Evolutionary conservation across 2,329 filamentous ascomycete species (phyloP), one percentile per base, ranked within the genome.

Genomic region (Raffaelea ambrosiae): DNA sequence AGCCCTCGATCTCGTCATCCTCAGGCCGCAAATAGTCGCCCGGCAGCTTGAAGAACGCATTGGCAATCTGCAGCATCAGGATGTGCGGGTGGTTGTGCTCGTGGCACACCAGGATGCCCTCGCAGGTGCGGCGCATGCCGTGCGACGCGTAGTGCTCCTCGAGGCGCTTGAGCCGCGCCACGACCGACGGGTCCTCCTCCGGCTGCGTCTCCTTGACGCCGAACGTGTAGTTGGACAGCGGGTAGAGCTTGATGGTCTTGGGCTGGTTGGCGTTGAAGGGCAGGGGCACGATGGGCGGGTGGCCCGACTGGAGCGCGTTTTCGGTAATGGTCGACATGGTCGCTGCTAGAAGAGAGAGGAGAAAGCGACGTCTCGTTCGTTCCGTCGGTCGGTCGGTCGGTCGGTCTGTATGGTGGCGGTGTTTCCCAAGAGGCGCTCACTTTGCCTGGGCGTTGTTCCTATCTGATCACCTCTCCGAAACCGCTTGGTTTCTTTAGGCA

Each of bases 1-100:
- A 97, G n/a, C 91, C 93, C 49, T 86, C 81, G 48, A 95, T 76
- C 71, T 98, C 93, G 54, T 95, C 88, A 58, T 95, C 91, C 56
- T 88, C 86, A 40, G 86, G 85, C 47, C 83, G 80, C 40, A 98
- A 80, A 65, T 97, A 98, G 68, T 97, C 93, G 50, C 93, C 93
- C 0, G 93, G 93, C 65, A 98, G 79, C 72, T 98, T 98, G 74
- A 98, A 98, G 72, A 98, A 98, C 21, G 93, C 91, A 66, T 98
- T 98, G 46, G 93, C 93, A 60, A 98, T 98, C 74, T 98, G 93
- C 54, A 98, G 77, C 93, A 98, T 97, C 56, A 98, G 73, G 54
- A 98, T 95, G 67, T 98, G 93, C 14, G 93, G 93, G 67, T 97
- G 93, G 70, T 96, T 97, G 74, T 97, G 91, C 69, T 98, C 93